Evolutionary conservation across 441 rosid species (phyloP), one percentile per base, ranked within the genome.

Genomic region (Gossypium schwendimanii): DNA sequence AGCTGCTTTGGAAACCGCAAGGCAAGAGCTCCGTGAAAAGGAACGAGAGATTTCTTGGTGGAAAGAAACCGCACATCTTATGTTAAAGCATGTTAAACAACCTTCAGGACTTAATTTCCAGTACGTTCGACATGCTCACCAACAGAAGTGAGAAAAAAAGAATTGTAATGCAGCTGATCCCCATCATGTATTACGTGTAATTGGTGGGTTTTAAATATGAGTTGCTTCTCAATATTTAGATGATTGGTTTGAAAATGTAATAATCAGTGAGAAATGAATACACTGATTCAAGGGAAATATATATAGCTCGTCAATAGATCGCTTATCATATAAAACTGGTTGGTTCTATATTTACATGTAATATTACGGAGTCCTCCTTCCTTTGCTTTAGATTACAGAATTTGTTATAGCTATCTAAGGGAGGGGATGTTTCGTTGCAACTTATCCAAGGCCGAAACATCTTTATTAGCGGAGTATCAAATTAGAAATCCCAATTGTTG

Each of bases 11-110:
- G 81, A 78, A 70, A 69, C 72, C 55, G 74, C 84, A 24, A 81
- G 77, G 67, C 69, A 59, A 47, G 85, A 72, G 78, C 93, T 92
- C 28, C 62, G 36, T 1, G 84, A 85, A 79, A 88, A 88, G 68
- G 94, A 94, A 28, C 64, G 71, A 33, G 97, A 94, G 89, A 77
- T 81, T 69, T 82, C 85, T 10, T 84, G 90, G 97, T 92, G 94
- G 97, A 91, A 87, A 81, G 91, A 86, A 78, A 86, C 91, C 3
- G 93, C 93, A 15, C 70, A 64, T 31, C 76, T 91, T 21, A 62
- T 87, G 53, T 81, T 92, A 41, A 77, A 72, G 76, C 88, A 84
- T 73, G 76, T 80, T 65, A 75, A 81, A 10, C 83, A 81, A 44
- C 70, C 87, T 75, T 78, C 83, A 28, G 39, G 57, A 63, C 33